Evolutionary conservation across 1,284 basidiomycete species (phyloP), one percentile per base, ranked within the genome.

Genomic region (Malassezia cuniculi): DNA sequence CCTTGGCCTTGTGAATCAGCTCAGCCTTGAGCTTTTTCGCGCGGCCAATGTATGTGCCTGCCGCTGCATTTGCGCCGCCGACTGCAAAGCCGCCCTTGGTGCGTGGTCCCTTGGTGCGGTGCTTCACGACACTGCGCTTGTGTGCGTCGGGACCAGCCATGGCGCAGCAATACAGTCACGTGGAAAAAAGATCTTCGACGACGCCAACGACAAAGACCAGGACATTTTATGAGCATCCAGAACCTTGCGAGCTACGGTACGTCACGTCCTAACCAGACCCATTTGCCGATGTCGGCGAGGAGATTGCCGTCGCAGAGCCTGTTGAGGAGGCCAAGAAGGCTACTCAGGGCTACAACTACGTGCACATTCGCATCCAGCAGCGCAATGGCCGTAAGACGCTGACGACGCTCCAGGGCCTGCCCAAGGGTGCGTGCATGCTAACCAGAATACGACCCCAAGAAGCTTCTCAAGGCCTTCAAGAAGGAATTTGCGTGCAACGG

Each of bases 401-500:
- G 73, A 99, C 93, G 29, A 99, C 90, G 44, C 76, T 97, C 55
- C 90, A 97, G 72, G 93, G 93, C 54, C 73, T 99, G 51, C 85
- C 85, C 47, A 86, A 84, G 73, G 80, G 86, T 85, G 56, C 54
- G 78, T 50, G 0, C 12, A 12, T 5, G 10, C 27, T 41, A n/a
- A 41, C 34, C 5, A 86, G 86, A 86, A 72, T 97, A 90, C 72
- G 87, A 97, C 71, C 77, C 81, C 50, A 94, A 94, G 80, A 97
- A 95, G 74, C 77, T 99, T 52, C 75, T 97, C 70, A 95, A 97
- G 72, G 87, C 85, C 16, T 95, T 97, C 76, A 97, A 97, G 78
- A 63, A 93, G 84, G 87, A 94, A 74, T 95, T 97, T 62, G 93
- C 93, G 50, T 97, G 93, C 76, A 97, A 97, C 73, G 93, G 93